Conservation (phyloP, 371 early-diverging fungal species). For the Apophysomyces sp. region DNA sequence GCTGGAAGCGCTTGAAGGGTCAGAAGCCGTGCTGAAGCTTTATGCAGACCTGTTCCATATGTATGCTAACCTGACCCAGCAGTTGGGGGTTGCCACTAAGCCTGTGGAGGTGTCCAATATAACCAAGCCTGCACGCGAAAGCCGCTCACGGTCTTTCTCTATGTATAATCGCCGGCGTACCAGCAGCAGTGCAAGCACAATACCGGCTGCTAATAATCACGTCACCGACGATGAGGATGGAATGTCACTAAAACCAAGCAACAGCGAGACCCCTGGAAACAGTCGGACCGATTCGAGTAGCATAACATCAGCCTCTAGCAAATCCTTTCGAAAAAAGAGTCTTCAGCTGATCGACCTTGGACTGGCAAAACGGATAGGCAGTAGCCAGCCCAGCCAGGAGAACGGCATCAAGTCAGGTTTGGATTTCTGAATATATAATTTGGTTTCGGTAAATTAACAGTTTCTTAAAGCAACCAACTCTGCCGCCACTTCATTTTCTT, state of each 20-base stretch:
- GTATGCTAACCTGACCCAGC: constrained; percentile 54
- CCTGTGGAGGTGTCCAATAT: not conserved
- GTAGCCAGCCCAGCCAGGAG: not conserved
- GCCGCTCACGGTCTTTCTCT: constrained; percentile 2
- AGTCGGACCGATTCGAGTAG: not conserved
- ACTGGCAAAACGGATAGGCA: constrained; percentile 16
- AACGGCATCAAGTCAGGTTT: not conserved
- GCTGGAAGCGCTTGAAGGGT: constrained; percentile 41
- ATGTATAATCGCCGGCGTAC: not conserved
- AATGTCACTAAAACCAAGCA: constrained; percentile 4
- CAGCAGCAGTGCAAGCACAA: not conserved
- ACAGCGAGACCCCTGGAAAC: constrained; percentile 12
- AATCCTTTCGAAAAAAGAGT: constrained; percentile 19
- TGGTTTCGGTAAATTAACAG: no score
- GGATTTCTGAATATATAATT: no score
- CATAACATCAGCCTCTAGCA: not conserved
- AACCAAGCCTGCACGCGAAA: not conserved
- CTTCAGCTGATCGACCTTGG: constrained; percentile 19
- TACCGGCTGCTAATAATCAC: not conserved
- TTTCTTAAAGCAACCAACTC: not conserved
- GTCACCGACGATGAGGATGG: not conserved
- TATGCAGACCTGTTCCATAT: constrained; percentile 61
- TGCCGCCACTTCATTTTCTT: not conserved
- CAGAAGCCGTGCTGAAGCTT: constrained; percentile 49
- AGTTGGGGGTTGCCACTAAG: constrained; percentile 2